phyloP scores from a whole-genome alignment of 345 rosid species.

The Gossypium ekmanianum region DNA sequence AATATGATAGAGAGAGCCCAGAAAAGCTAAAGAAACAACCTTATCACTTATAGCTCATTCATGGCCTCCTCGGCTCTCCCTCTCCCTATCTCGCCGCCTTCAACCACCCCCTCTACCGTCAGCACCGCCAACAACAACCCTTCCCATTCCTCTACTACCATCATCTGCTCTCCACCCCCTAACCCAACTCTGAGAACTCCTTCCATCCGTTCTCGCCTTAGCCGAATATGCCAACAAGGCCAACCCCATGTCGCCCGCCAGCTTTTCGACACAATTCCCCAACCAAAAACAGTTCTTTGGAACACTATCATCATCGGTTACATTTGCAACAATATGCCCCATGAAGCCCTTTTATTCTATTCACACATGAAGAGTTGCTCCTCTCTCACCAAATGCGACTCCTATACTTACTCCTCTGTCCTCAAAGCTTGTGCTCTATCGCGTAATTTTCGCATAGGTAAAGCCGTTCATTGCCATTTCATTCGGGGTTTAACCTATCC shows the following conservation, averaged over 20 bases:
- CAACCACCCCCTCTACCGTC: constrained; percentile 10
- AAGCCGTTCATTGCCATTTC: constrained; percentile 76
- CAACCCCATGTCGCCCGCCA: constrained; percentile 77
- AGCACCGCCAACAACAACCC: constrained; percentile 19
- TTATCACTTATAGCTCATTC: constrained; percentile 6
- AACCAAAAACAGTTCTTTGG: constrained; percentile 70
- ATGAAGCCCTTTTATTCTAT: constrained; percentile 67
- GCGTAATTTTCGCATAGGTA: constrained; percentile 48
- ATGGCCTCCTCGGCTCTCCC: constrained; percentile 50
- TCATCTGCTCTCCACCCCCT: constrained; percentile 32
- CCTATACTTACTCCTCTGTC: constrained; percentile 80
- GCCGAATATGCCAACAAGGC: constrained; percentile 70
- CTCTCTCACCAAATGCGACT: constrained; percentile 46
- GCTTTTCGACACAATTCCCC: constrained; percentile 75
- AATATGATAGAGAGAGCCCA: neutral
- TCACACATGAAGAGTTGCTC: constrained; percentile 56
- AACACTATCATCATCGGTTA: constrained; percentile 85
- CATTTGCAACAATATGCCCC: constrained; percentile 72
- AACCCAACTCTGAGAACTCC: constrained; percentile 47
- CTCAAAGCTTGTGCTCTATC: constrained; percentile 80
- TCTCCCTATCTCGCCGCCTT: constrained; percentile 30
- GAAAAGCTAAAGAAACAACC: neutral
- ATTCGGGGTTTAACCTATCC: constrained; percentile 60
- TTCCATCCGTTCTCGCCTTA: constrained; percentile 75
- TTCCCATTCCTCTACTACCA: constrained; percentile 23